Base-by-base conservation (phyloP, 2,329 filamentous ascomycete genomes). In the Aspergillus latus region DNA sequence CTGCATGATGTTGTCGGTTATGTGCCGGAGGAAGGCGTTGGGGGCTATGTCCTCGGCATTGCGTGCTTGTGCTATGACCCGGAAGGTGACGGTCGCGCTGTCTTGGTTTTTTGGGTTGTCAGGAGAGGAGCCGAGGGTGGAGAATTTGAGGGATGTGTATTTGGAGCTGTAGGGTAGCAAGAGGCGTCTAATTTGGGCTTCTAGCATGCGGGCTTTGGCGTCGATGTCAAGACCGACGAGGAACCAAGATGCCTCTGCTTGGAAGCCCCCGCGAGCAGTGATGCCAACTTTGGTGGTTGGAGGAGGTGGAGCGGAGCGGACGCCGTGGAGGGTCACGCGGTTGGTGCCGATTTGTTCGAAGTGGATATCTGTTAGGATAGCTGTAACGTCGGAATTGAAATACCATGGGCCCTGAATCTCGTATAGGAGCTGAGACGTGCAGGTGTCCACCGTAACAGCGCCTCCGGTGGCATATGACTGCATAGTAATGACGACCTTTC, bases 321-420 rank as follows among this genome's bases (percentile, higher is more conserved):
- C 73, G 1, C 82, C 78, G 21, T 76, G 74, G 46, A 84, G 54
- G 2, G 76, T 75, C 1, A 84, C 79, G 5, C 80, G 75, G 60
- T 84, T 77, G 15, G 69, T 68, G 1, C 74, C 76, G 4, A 80
- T 56, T 52, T 85, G 76, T 46, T 82, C 77, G 58, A 86, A 81
- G 56, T 73, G 76, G 37, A 84, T 69, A n/a, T 77, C 70, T 46
- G 76, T 70, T 11, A 85, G 68, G 11, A 81, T 63, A 0, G 82
- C 82, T 0, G 78, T 82, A 30, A 84, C 82, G 59, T 84, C 82
- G 0, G 77, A 80, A 68, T 84, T 84, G 72, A 77, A 82, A 64
- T 85, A 85, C 73, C 76, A 79, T 0, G 78, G 79, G 4, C 81
- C 81, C 60, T 82, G 80, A 13, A 82, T 78, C 64, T 83, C 80